A percentile compares a stretch with the other conserved stretches of the same genome.
These are phyloP conservation scores for Talaromyces sp. DNA, from an alignment of 2,329 filamentous ascomycete species.

Conservation along the genomic window DNA sequence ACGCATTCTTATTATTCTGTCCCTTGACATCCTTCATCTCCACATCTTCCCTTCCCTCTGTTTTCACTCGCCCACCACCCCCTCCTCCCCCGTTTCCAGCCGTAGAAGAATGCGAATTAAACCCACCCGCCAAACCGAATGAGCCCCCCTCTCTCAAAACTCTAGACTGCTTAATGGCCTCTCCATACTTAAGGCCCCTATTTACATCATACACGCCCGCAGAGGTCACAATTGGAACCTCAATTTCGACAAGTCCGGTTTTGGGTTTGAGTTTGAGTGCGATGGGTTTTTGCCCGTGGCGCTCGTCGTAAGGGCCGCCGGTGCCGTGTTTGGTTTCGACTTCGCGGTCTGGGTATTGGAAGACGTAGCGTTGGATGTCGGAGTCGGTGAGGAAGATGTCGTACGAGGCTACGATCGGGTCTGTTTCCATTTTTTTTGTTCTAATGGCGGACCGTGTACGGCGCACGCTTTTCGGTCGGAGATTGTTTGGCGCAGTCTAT, in stretches of 20 bases:
- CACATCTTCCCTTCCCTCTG: constrained; percentile 24
- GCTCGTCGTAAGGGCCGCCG: constrained; percentile 60
- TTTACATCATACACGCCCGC: constrained; percentile 71
- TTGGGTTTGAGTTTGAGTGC: constrained; percentile 78
- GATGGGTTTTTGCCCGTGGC: constrained; percentile 56
- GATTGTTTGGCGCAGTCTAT: not conserved
- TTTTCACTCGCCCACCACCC: constrained; percentile 23
- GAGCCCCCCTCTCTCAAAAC: constrained; percentile 60
- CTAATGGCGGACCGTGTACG: not conserved
- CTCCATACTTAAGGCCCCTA: constrained; percentile 80
- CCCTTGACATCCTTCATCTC: constrained; percentile 32
- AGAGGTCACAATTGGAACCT: constrained; percentile 74
- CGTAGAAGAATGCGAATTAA: constrained; percentile 52
- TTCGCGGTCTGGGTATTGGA: constrained; percentile 76
- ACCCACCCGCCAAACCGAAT: constrained; percentile 69
- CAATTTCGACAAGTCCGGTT: constrained; percentile 83
- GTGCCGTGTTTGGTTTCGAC: constrained; percentile 29
- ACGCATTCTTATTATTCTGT: constrained; percentile 36
- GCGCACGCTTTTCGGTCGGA: not conserved
- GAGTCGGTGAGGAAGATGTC: constrained; percentile 80
- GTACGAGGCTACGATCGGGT: constrained; percentile 73
- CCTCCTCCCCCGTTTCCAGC: constrained; percentile 17
- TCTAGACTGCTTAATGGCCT: constrained; percentile 61
- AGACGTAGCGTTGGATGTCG: constrained; percentile 68
- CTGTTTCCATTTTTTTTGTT: constrained; percentile 37